Evolutionary conservation across 768 basidiomycete genomes (phyloP).

Genomic region (Pleurotus sapidus): DNA sequence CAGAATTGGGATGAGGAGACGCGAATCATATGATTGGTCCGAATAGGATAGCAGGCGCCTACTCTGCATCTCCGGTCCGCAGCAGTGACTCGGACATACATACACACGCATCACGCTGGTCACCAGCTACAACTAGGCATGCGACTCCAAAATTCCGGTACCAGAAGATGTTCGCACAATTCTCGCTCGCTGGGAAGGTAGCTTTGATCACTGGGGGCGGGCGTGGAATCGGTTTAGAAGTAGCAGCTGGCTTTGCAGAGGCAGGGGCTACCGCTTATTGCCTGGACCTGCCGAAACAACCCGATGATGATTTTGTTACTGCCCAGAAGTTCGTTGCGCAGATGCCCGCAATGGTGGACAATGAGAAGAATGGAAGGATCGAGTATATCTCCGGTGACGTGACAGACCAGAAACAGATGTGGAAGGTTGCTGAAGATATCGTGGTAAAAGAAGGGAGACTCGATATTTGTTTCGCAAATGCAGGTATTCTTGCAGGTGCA

Average conservation of each 20-base stretch:
- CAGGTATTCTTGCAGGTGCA: constrained; percentile 51
- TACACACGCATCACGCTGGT: no score
- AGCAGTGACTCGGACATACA: no score
- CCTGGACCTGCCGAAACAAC: constrained; percentile 50
- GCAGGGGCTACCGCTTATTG: constrained; percentile 62
- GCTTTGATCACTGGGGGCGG: constrained; percentile 39
- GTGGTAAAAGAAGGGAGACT: constrained; percentile 57
- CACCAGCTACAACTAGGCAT: no score
- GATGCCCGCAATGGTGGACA: constrained; percentile 17
- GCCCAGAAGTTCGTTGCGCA: constrained; percentile 41
- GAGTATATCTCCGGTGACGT: constrained; percentile 58
- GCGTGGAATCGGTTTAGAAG: constrained; percentile 54
- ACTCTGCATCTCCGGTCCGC: no score
- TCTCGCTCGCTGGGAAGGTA: constrained; percentile 32
- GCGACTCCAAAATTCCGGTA: no score
- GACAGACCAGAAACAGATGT: constrained; percentile 46
- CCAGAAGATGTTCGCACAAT: constrained; percentile 25
- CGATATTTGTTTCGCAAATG: constrained; percentile 66
- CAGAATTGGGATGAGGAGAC: no score
- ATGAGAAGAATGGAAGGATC: constrained; percentile 24
- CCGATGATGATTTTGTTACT: constrained; percentile 46
- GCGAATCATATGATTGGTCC: no score
- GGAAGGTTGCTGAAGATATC: constrained; percentile 49
- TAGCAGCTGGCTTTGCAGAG: constrained; percentile 50
- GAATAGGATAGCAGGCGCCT: no score